Evolutionary conservation across 352 stramenopile species (phyloP).

Genomic region (Blastocystis sp.): DNA sequence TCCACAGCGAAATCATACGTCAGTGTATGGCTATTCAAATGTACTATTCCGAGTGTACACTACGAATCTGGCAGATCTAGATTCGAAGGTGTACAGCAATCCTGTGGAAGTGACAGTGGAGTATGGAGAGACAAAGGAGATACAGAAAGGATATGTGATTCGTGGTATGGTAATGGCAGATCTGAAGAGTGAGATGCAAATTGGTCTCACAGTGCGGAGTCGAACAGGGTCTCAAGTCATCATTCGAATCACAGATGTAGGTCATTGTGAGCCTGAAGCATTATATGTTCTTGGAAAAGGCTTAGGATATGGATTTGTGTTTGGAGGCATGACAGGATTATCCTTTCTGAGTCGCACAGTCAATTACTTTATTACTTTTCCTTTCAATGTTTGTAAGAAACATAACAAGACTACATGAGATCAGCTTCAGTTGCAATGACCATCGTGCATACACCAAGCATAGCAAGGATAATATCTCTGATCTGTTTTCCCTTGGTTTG

Average conservation of each 20-base stretch:
- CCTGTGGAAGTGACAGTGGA: conserved; percentile 16
- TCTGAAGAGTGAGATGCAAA: neutral
- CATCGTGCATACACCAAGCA: conserved; percentile 53
- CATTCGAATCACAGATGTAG: conserved; percentile 38
- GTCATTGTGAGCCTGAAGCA: neutral
- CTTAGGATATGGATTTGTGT: conserved; percentile 19
- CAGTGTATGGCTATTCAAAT: neutral
- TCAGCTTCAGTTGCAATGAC: conserved; percentile 45
- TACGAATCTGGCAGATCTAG: neutral
- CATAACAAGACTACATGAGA: conserved; percentile 1
- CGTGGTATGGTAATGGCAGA: neutral
- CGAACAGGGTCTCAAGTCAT: conserved; percentile 21
- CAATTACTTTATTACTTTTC: conserved; percentile 51
- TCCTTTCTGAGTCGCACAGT: neutral
- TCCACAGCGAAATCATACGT: neutral
- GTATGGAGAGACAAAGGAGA: neutral
- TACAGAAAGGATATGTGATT: conserved; percentile 11
- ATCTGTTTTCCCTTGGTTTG: conserved; percentile 34
- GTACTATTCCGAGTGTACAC: conserved; percentile 23
- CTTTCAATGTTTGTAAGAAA: neutral
- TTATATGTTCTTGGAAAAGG: neutral
- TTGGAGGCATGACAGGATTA: neutral
- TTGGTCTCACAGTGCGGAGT: neutral
- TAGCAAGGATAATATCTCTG: conserved; percentile 32
- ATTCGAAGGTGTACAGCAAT: conserved; percentile 34